Base-by-base conservation (phyloP, 2,329 filamentous ascomycete genomes). In the Stemphylium beticola region DNA sequence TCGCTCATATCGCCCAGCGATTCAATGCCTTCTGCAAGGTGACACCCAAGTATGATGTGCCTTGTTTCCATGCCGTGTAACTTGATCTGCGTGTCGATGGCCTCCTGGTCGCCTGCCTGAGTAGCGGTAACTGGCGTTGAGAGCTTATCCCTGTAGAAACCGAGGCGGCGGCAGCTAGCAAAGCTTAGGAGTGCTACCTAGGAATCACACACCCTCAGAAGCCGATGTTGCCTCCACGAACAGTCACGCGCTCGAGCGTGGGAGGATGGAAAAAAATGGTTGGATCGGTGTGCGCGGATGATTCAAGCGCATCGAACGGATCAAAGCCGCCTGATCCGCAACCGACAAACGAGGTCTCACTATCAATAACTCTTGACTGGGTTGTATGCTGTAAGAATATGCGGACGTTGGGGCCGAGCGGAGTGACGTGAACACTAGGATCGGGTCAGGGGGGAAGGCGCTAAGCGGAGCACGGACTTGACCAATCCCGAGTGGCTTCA, bases 351-450 rank as follows among this genome's bases (percentile, higher is more conserved):
- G 46, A 57, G 52, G 47, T 24, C 41, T 49, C 18, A 49, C 40
- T 54, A 49, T 44, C 45, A 33, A 42, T 29, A 37, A 47, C 33
- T 15, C 11, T 17, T 46, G 24, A 39, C 48, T 22, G 24, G 44
- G 53, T 39, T 24, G 38, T 36, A 34, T 15, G 33, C 32, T 62
- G 57, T 40, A 56, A 47, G 60, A 26, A 53, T 34, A 50, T 53
- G 61, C 49, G 33, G 55, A 55, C 51, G 51, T 55, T 57, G 49
- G 45, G 42, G 60, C 54, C 54, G 55, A 40, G 47, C 42, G 49
- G 48, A 57, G 57, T 47, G 62, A 55, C 54, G 40, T 57, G 56
- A 56, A 49, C 44, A 46, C 53, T 53, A 58, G 40, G 59, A 62
- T 55, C 60, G 52, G 47, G 49, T 55, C 55, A 54, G 44, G 41